Percentiles rank a stretch among this genome's conserved stretches.
These are phyloP conservation scores for Pythium pyrilobum DNA, from an alignment of 352 stramenopile species.

Conservation along the genomic window DNA sequence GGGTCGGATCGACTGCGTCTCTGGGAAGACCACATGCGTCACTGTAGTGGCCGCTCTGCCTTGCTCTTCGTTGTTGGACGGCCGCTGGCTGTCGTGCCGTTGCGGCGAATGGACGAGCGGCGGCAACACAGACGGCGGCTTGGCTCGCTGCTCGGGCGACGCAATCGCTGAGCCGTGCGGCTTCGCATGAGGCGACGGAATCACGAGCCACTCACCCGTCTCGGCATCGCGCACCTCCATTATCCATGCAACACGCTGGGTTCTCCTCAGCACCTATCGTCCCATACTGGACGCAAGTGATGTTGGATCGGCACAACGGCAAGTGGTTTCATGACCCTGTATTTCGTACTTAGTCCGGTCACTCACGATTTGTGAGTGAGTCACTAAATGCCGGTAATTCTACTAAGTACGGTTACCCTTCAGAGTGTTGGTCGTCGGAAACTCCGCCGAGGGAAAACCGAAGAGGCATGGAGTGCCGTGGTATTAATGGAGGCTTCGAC, in stretches of 20 bases:
- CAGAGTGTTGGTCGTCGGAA: no score
- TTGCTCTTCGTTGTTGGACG: background rate
- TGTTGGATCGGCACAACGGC: background rate
- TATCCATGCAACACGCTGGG: background rate
- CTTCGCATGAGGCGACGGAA: constrained; percentile 8
- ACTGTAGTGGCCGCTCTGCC: no score
- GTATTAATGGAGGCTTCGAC: no score
- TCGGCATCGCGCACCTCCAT: constrained; percentile 55
- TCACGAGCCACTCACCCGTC: constrained; percentile 47
- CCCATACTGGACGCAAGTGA: constrained; percentile 6
- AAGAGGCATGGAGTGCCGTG: no score
- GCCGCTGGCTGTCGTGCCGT: background rate
- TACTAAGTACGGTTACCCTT: no score
- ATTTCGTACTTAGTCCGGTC: constrained; percentile 18
- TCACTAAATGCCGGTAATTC: no score
- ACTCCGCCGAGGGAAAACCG: no score
- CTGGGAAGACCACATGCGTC: constrained; percentile 29
- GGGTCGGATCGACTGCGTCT: constrained; percentile 49
- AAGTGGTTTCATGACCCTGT: constrained; percentile 3
- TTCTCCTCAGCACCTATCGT: background rate
- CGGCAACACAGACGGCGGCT: background rate
- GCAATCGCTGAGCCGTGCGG: background rate
- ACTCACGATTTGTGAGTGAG: no score
- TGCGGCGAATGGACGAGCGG: background rate
- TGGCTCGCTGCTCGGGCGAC: constrained; percentile 4